Evolutionary conservation across 331 rosid genomes (phyloP), one percentile per base, ranked within the genome.

Genomic region (Rhamnella rubrinervis): DNA sequence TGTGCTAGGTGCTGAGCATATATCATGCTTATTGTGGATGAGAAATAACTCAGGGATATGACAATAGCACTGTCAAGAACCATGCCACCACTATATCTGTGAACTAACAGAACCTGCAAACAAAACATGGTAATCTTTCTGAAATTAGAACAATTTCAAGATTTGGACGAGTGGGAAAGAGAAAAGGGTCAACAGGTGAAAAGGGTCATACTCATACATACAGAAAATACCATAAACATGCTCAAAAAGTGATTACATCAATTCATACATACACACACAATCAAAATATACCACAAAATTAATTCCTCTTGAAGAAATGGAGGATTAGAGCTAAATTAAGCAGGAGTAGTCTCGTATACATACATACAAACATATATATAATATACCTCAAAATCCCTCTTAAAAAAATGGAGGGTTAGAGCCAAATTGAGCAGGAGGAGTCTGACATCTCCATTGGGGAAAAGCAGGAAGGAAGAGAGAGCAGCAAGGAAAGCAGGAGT

Each of bases 401-500:
- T 89, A 70, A 82, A 72, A 85, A 86, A 89, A 63, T 89, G 96
- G 1, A 89, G 3, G 13, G 86, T 75, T 0, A 89, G 58, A 49
- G 85, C 85, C 39, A 77, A 75, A 13, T 77, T 81, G 55, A 89
- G 75, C 58, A 82, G 18, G 0, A 66, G 61, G 39, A 75, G 59
- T 64, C 96, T 77, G 21, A 77, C 1, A 66, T 71, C 66, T 10
- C 70, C 71, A 12, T 64, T 12, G 5, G 89, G 87, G n/a, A 84
- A 80, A n/a, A 82, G 11, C 75, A 53, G 77, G 28, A 89, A 80
- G 41, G 92, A 86, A 0, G 72, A 67, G 46, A 66, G 74, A 0
- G 81, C 92, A 23, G 85, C 84, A 16, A 89, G 82, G 44, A 84
- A 81, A n/a, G 96, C 92, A 19, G 90, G 89, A 63, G 84, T 71